These are phyloP conservation scores for Prinsepia uniflora DNA, from an alignment of 306 rosid genomes.

Conservation along the genomic window DNA sequence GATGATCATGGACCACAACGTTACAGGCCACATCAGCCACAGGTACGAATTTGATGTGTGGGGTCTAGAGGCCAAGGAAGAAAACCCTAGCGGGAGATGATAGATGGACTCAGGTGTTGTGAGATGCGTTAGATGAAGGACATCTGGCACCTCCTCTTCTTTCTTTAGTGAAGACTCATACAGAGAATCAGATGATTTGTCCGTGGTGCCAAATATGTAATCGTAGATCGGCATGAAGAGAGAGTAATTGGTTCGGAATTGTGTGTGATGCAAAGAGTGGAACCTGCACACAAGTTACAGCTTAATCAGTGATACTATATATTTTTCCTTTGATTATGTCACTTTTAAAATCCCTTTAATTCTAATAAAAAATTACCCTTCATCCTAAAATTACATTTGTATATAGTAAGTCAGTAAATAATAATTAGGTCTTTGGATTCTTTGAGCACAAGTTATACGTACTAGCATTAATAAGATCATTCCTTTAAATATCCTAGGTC, in stretches of 20 bases:
- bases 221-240: conserved; percentile 39
- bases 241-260: conserved; percentile 42
- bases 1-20: conserved; percentile 26
- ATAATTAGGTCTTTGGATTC: too few relatives aligned
- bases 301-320: too few relatives aligned
- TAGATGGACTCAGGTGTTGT: conserved; percentile 36
- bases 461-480: too few relatives aligned
- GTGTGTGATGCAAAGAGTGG: conserved; percentile 45
- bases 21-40: conserved; percentile 37
- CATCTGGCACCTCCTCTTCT: conserved; percentile 31
- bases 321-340: too few relatives aligned
- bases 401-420: too few relatives aligned
- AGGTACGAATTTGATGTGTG: conserved; percentile 28
- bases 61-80: conserved; percentile 34
- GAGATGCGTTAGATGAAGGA: conserved; percentile 37
- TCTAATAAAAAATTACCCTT: too few relatives aligned
- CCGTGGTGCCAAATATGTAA: conserved; percentile 32
- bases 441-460: too few relatives aligned
- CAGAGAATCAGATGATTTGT: conserved; percentile 20
- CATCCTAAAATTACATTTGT: too few relatives aligned
- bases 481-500: too few relatives aligned
- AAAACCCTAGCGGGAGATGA: conserved; percentile 33
- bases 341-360: too few relatives aligned
- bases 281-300: conserved; percentile 16
- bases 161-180: conserved; percentile 21